A percentile compares a stretch with the other conserved stretches of the same genome.
These are phyloP conservation scores for Pogostemon cablin DNA, from an alignment of 257 asterid species.

Conservation along the genomic window DNA sequence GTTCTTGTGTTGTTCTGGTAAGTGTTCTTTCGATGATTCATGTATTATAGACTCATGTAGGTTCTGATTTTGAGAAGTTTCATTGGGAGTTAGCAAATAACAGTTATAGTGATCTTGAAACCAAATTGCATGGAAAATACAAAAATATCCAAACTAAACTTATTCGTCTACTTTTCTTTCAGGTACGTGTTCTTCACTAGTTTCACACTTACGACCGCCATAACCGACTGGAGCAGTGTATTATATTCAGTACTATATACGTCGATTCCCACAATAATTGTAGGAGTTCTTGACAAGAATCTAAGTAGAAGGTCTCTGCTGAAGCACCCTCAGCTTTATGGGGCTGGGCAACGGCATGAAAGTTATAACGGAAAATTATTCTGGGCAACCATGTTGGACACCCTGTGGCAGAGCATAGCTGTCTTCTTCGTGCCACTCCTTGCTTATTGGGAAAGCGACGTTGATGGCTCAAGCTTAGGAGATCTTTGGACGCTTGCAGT, in stretches of 20 bases:
- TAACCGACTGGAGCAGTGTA: slow-evolving; percentile 98
- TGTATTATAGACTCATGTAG: not conserved
- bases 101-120: too few relatives aligned
- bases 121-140: too few relatives aligned
- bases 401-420: slow-evolving; percentile 89
- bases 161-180: slow-evolving; percentile 31
- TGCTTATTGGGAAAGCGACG: slow-evolving; percentile 71
- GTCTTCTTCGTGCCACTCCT: slow-evolving; percentile 72
- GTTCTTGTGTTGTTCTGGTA: slow-evolving; percentile 92
- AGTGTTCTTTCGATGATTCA: slow-evolving; percentile 36
- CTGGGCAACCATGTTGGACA: slow-evolving; percentile 84
- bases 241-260: slow-evolving; percentile 88
- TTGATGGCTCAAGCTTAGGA: slow-evolving; percentile 86
- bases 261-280: slow-evolving; percentile 77
- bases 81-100: not conserved
- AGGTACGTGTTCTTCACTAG: slow-evolving; percentile 87
- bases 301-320: slow-evolving; percentile 72
- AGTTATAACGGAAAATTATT: slow-evolving; percentile 74
- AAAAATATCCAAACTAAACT: too few relatives aligned
- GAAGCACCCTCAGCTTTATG: slow-evolving; percentile 84
- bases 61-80: not conserved
- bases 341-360: slow-evolving; percentile 88
- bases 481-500: slow-evolving; percentile 92
- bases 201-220: slow-evolving; percentile 86
- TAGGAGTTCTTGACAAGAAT: slow-evolving; percentile 92